Base-by-base conservation (phyloP, 2,329 filamentous ascomycete species). In the Sporothrix pallida region DNA sequence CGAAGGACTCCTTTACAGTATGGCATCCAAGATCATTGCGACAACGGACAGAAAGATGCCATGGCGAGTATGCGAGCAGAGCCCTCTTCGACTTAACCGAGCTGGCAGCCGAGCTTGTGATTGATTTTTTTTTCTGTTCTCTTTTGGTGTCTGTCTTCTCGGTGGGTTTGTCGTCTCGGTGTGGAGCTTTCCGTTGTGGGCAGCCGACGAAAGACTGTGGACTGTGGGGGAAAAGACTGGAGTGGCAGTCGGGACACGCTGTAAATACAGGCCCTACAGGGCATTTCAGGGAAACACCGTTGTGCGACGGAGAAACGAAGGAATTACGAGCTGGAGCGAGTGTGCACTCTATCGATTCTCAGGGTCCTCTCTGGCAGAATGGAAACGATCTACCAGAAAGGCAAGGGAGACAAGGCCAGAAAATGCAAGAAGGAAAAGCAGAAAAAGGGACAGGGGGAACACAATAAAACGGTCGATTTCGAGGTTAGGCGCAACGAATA, bases 21-120 rank as follows among this genome's bases (percentile, higher is more conserved):
- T n/a, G 26, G 56, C 13, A n/a, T 26, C 37, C 56, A 56, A 8
- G 10, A 13, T 48, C 46, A 26, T 23, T 56, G 31, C 31, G 31
- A 37, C 31, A 37, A 37, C 31, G 31, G 31, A 37, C 31, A 37
- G 31, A 7, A 2, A 37, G 31, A 5, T 37, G 31, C 23, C 23
- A 26, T 26, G 23, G 23, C 23, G 23, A 26, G 3, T 26, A 26
- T 26, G 23, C 23, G 23, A 26, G 23, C 23, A 26, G 23, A 1
- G 23, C 1, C 1, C 23, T 26, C 1, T 68, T n/a, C 26, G 67
- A 13, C 48, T 81, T 85, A 85, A 80, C 85, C 85, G 86, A 87
- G 69, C 81, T 75, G 79, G 78, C 80, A 84, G 83, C 85, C 85
- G 85, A 87, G 86, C 86, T 87, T 87, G 86, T 87, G 86, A 87